Evolutionary conservation across 371 early-diverging fungal genomes (phyloP).

Genomic region (Amoeboaphelidium protococcarum): DNA sequence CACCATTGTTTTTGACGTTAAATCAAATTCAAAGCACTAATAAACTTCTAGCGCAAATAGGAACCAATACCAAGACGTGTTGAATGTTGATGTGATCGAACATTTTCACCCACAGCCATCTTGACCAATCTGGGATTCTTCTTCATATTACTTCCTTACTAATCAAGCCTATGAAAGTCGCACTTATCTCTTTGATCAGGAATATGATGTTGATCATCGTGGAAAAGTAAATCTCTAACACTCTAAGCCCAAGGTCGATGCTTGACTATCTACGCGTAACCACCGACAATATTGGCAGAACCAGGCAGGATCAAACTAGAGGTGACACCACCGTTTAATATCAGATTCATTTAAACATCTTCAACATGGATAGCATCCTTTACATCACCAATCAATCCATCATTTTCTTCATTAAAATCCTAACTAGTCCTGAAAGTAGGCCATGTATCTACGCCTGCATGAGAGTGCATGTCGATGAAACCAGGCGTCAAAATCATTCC

Average conservation of each 20-base stretch:
- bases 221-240: constrained; percentile 34
- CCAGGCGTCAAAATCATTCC: too few species aligned
- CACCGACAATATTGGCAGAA: constrained; percentile 47
- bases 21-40: constrained; percentile 22
- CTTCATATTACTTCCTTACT: constrained; percentile 14
- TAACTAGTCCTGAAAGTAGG: constrained; percentile 19
- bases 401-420: constrained; percentile 43
- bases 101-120: constrained; percentile 67
- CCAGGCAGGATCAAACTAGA: constrained; percentile 48
- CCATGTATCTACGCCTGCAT: constrained; percentile 27
- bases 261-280: constrained; percentile 43
- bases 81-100: too few species aligned
- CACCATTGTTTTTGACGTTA: constrained; percentile 52
- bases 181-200: too few species aligned
- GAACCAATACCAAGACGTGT: constrained; percentile 41
- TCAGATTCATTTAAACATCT: constrained; percentile 32
- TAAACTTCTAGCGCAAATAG: constrained; percentile 29
- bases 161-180: too few species aligned
- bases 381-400: constrained; percentile 24
- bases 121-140: constrained; percentile 46
- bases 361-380: constrained; percentile 20
- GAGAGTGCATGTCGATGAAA: constrained; percentile 44
- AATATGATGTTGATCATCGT: constrained; percentile 18
- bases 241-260: constrained; percentile 25
- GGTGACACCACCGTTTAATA: constrained; percentile 50